Base-by-base conservation (phyloP, 2,329 filamentous ascomycete genomes). In the Microcera coccophila region DNA sequence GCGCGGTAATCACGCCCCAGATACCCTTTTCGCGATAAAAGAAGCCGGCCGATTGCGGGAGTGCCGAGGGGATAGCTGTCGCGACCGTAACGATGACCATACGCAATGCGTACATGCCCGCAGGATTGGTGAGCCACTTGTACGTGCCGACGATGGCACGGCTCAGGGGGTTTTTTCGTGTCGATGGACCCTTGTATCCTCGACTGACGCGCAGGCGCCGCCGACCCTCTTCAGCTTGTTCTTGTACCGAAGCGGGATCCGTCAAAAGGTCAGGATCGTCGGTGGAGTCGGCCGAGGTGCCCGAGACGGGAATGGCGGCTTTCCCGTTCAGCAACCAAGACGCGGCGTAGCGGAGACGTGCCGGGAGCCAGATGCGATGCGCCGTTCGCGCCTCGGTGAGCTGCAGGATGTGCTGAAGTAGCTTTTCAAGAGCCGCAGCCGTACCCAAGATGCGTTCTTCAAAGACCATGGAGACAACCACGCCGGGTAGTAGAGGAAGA, bases 11-110 rank as follows among this genome's bases (percentile, higher is more conserved):
- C 8, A 76, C 55, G 0, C 62, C 71, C 74, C 74, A 78, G 0
- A 78, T 59, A 0, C 74, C 73, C 50, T 74, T 75, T 42, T 76
- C 67, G 3, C 72, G 65, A 38, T 74, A 76, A 48, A 68, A 76
- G 51, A 78, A 77, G 2, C 70, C 72, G 0, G 73, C 67, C 1
- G 64, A 65, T 19, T 57, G 53, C 0, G 70, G 68, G 3, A 77
- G 59, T 0, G 63, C 62, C 0, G 68, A 64, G 0, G 73, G 69
- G 4, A 77, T 67, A 0, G 60, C 55, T 1, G 66, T 57, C 0
- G 67, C 72, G 10, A 76, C 57, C 0, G 73, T 75, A 0, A 73
- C 68, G 5, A 68, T 48, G 0, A 76, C 70, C 60, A 75, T 67
- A 3, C 73, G 68, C 9, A 76, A 41, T 0, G 70, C 72, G 41